Base-by-base conservation (phyloP, 225 moss, liverwort and hornwort species). In the Antitrichia curtipendula region DNA sequence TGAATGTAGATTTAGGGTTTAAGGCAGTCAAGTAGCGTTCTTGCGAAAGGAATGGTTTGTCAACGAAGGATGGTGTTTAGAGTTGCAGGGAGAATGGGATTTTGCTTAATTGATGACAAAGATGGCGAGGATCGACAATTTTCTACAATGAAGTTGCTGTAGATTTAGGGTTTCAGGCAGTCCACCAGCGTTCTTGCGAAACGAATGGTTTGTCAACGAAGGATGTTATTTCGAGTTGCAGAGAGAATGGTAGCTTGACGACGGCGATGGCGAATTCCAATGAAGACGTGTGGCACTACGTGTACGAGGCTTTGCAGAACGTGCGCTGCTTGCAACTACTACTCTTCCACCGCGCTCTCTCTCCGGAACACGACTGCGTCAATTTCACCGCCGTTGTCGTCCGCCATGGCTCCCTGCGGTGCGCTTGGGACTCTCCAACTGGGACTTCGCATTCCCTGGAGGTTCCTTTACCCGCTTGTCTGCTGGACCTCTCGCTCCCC, bases 401-500 rank as follows among this genome's bases (percentile, higher is more conserved):
- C 66, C 72, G 85, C n/a, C 75, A 40, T 18, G 91, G 91, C 47
- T 86, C 87, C 60, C 85, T 97, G 27, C 91, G 69, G 3, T 97
- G 96, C 86, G 63, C 63, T 24, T 97, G 96, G 95, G 73, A 38
- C 10, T 82, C 87, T 38, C 60, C 87, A 19, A 89, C 88, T 15
- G 92, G 87, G 6, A 49, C 87, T 23, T 38, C 90, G 28, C 62
- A 86, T 78, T 91, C 72, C 16, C 87, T 98, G 17, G 87, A 73
- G 56, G 92, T 96, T 72, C 82, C 95, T 15, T 85, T 96, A 52
- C 98, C 96, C 45, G 91, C 93, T 66, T 98, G 96, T 84, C 89
- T 96, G 79, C 89, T 96, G 29, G 96, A 98, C 81, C 93, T 94
- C 41, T 95, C 96, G 59, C 90, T 90, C 71, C 94, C 96, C 23